Base-by-base conservation (phyloP, 169 alveolate species). In the Cardiosporidium cionae region DNA sequence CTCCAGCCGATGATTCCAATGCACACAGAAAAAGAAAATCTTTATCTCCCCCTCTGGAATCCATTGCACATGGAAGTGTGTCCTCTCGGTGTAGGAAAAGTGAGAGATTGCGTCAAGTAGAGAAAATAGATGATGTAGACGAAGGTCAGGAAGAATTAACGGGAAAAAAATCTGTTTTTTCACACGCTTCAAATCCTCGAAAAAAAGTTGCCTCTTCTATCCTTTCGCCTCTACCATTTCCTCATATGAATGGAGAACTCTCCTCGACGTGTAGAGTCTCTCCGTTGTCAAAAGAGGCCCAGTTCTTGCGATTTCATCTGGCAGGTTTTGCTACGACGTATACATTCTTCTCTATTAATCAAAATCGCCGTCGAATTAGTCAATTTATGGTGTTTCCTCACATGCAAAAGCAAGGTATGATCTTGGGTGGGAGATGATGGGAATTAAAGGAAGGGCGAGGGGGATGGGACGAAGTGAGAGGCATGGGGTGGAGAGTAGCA, bases 371-470 rank as follows among this genome's bases (percentile, higher is more conserved):
- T 27, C 34, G 87, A 27, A 64, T 81, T 75, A 72, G 83, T 16
- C 87, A 81, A 70, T 75, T 79, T 52, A 52, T 81, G 25, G 65
- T 81, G 65, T 81, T 81, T 63, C 87, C 87, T 1, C 84, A 81
- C 69, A 58, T 58, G 27, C 87, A 81, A 32, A 72, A 84, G 33
- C 54, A 76, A 53, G 87, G 87, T 72, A 0, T 1, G 63, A 36
- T 66, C n/a, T n/a, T n/a, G n/a, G n/a, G n/a, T n/a, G n/a, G n/a
- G n/a, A n/a, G n/a, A n/a, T n/a, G n/a, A n/a, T n/a, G n/a, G n/a
- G n/a, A n/a, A n/a, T n/a, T n/a, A n/a, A n/a, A n/a, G n/a, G n/a
- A n/a, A n/a, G n/a, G n/a, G n/a, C n/a, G n/a, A n/a, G n/a, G n/a
- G n/a, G n/a, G n/a, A n/a, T n/a, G n/a, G n/a, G n/a, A n/a, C n/a